Conservation (phyloP, 495 filamentous ascomycete genomes). For the Penicillium verhagenii region DNA sequence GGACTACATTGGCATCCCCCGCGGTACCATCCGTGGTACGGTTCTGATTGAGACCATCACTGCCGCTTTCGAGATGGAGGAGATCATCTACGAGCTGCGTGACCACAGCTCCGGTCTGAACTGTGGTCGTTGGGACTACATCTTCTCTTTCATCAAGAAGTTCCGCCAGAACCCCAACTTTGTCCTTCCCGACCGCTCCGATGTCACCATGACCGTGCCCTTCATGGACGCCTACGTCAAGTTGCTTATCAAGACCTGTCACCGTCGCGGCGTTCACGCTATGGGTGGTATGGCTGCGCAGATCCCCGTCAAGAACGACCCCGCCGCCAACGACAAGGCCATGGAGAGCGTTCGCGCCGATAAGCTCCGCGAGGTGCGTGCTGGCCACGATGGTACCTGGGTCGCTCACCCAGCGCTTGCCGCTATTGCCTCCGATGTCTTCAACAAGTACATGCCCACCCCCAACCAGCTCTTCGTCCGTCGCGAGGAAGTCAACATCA, state of each 20-base stretch:
- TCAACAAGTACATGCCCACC: slow-evolving; percentile 99
- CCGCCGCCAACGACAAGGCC: slow-evolving; percentile 83
- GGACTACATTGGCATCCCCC: slow-evolving; percentile 83
- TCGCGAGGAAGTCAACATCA: slow-evolving; percentile 85
- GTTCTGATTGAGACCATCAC: slow-evolving; percentile 98
- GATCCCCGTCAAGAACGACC: slow-evolving; percentile 96
- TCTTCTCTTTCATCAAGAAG: slow-evolving; percentile 99
- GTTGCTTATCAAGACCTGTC: slow-evolving; percentile 96
- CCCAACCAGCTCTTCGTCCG: slow-evolving; percentile 94
- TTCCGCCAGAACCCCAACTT: slow-evolving; percentile 94
- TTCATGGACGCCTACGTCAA: slow-evolving; percentile 99
- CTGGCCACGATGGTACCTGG: slow-evolving; percentile 96
- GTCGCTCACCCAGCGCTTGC: slow-evolving; percentile 96
- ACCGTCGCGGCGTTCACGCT: slow-evolving; percentile 90
- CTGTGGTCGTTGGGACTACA: slow-evolving; percentile 99
- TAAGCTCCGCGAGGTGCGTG: slow-evolving; percentile 93
- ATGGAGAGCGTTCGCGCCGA: slow-evolving; percentile 93
- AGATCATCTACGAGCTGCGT: slow-evolving; percentile 99
- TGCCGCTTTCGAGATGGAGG: slow-evolving; percentile 99
- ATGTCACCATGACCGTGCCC: slow-evolving; percentile 96
- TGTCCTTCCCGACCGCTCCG: slow-evolving; percentile 85
- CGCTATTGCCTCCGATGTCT: slow-evolving; percentile 83
- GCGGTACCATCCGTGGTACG: slow-evolving; percentile 92
- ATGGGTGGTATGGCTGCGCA: slow-evolving; percentile 99
- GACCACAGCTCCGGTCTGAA: slow-evolving; percentile 96